Conservation (phyloP, 768 basidiomycete species). For the Clavaria fumosa region DNA sequence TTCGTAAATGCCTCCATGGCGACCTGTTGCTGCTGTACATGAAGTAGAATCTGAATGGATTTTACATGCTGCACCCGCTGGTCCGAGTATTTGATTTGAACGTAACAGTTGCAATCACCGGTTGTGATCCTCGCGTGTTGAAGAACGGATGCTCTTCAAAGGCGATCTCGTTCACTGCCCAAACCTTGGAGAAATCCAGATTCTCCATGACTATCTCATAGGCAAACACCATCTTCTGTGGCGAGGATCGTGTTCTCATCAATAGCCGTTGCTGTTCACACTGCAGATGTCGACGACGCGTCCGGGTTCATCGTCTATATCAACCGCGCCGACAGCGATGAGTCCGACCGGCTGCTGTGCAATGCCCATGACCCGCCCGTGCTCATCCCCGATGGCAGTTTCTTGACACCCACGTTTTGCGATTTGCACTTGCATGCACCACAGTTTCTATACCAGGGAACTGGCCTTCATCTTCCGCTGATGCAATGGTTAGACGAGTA, state of each 20-base stretch:
- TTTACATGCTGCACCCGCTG: too few relatives aligned
- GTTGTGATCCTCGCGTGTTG: too few relatives aligned
- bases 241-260: not conserved
- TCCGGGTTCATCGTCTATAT: conserved; percentile 2
- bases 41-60: too few relatives aligned
- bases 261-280: not conserved
- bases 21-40: too few relatives aligned
- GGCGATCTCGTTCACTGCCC: conserved; percentile 4
- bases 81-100: too few relatives aligned
- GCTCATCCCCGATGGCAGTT: conserved; percentile 35
- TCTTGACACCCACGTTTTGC: conserved; percentile 65
- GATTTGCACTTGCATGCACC: conserved; percentile 83
- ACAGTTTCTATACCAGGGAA: conserved; percentile 80
- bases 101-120: too few relatives aligned
- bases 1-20: not conserved
- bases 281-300: not conserved
- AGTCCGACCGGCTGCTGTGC: not conserved
- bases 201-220: too few relatives aligned
- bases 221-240: not conserved
- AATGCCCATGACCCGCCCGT: conserved; percentile 6
- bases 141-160: not conserved
- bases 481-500: conserved; percentile 78
- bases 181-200: conserved; percentile 1
- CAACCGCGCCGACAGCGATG: not conserved
- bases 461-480: conserved; percentile 68